Evolutionary conservation across 768 basidiomycete genomes (phyloP).

Genomic region (Hygrophoropsis aurantiaca): DNA sequence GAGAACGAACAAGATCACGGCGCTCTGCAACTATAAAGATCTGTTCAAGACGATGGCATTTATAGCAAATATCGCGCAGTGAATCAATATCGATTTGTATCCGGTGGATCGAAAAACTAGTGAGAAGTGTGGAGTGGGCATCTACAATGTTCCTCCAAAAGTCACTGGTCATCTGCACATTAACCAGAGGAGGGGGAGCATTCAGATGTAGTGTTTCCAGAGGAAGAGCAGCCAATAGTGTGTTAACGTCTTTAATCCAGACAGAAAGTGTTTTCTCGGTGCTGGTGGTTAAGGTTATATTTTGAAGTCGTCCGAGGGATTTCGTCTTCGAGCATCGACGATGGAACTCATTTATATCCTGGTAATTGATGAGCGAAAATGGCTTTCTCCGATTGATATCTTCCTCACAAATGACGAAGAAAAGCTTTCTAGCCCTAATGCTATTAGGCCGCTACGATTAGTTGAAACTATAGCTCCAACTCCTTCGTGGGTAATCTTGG

Average conservation of each 20-base stretch:
- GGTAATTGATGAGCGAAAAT: constrained; percentile 1
- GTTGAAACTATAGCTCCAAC: constrained; percentile 49
- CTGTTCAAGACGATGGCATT: constrained; percentile 56
- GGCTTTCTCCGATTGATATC: not conserved
- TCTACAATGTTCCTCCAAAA: constrained; percentile 54
- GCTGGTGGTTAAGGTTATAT: constrained; percentile 58
- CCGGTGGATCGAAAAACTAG: constrained; percentile 61
- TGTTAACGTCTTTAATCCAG: constrained; percentile 46
- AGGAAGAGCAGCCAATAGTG: constrained; percentile 47
- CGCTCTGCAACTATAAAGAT: constrained; percentile 61
- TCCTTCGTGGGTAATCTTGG: constrained; percentile 63
- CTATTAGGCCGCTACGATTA: constrained; percentile 47
- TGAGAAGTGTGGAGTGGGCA: constrained; percentile 51
- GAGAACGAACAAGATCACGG: constrained; percentile 40
- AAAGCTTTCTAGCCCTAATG: constrained; percentile 62
- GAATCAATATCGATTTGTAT: constrained; percentile 53
- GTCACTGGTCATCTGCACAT: constrained; percentile 38
- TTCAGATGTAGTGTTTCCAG: constrained; percentile 66
- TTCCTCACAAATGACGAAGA: constrained; percentile 57
- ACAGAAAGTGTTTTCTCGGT: constrained; percentile 31
- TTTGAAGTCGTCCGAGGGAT: constrained; percentile 44
- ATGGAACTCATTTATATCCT: constrained; percentile 57
- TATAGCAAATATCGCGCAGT: constrained; percentile 52
- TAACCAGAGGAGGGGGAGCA: constrained; percentile 41
- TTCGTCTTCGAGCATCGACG: constrained; percentile 31